These are phyloP conservation scores for Neurospora discreta DNA, from an alignment of 495 filamentous ascomycete genomes.

Conservation along the genomic window DNA sequence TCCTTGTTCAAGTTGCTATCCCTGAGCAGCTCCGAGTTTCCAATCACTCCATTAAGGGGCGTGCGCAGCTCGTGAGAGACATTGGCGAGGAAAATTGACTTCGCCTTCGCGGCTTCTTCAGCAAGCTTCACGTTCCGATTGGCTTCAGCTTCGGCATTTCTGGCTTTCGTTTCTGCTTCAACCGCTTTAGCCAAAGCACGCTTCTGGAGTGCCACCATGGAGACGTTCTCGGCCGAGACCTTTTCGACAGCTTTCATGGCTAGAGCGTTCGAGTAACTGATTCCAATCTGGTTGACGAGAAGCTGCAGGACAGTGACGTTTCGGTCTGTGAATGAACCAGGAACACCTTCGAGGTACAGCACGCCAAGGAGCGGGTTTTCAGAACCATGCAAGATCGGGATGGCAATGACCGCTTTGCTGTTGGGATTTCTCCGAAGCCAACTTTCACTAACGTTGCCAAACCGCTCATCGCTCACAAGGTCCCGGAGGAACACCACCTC, in stretches of 20 bases:
- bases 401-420: slow-evolving; percentile 70
- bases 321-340: slow-evolving; percentile 77
- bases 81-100: slow-evolving; percentile 87
- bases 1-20: slow-evolving; percentile 66
- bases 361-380: slow-evolving; percentile 61
- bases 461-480: slow-evolving; percentile 73
- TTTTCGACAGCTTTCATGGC: slow-evolving; percentile 73
- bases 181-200: slow-evolving; percentile 67
- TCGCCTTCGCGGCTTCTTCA: slow-evolving; percentile 83
- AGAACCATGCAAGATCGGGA: slow-evolving; percentile 72
- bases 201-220: slow-evolving; percentile 83
- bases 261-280: slow-evolving; percentile 78
- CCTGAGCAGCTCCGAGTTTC: slow-evolving; percentile 77
- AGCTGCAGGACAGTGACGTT: slow-evolving; percentile 78
- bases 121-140: slow-evolving; percentile 80
- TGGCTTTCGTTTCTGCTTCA: slow-evolving; percentile 73
- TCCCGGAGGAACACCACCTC: slow-evolving; percentile 79
- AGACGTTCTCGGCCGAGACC: slow-evolving; percentile 67
- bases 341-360: slow-evolving; percentile 75
- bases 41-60: slow-evolving; percentile 82
- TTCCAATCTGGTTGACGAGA: slow-evolving; percentile 80
- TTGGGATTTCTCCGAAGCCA: slow-evolving; percentile 57
- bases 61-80: slow-evolving; percentile 82
- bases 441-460: slow-evolving; percentile 64
- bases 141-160: slow-evolving; percentile 69